Conservation (phyloP, 2,329 filamentous ascomycete genomes). For the Fusarium papillatum region DNA sequence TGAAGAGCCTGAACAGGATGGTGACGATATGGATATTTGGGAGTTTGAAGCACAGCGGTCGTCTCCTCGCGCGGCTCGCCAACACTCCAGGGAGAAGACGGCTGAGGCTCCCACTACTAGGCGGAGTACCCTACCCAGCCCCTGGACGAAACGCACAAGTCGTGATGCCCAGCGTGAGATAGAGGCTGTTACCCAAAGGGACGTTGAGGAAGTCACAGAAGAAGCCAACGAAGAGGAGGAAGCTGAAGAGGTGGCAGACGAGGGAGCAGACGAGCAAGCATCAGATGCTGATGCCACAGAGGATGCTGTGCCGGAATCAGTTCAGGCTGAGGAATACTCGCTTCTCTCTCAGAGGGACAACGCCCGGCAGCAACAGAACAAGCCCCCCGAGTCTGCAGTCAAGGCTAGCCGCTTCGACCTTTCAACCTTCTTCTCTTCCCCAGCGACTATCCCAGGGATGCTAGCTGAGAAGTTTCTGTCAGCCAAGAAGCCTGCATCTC, state of each 20-base stretch:
- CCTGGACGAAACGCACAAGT: conserved; percentile 51
- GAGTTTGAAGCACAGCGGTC: conserved; percentile 67
- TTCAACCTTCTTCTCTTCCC: conserved; percentile 70
- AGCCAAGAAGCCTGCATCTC: conserved; percentile 34
- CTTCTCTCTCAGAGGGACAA: conserved; percentile 52
- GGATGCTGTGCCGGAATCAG: conserved; percentile 26
- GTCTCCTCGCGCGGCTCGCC: conserved; percentile 50
- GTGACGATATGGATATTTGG: conserved; percentile 68
- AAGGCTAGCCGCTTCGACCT: conserved; percentile 60
- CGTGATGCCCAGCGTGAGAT: conserved; percentile 38
- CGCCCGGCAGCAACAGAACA: conserved; percentile 18
- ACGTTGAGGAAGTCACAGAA: neutral
- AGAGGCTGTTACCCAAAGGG: neutral
- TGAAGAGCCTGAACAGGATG: conserved; percentile 38
- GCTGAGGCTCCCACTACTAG: conserved; percentile 35
- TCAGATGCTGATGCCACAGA: conserved; percentile 26
- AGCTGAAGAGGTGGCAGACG: conserved; percentile 5
- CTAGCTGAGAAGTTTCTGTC: conserved; percentile 49
- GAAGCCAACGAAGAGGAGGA: conserved; percentile 9
- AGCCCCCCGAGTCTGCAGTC: conserved; percentile 37
- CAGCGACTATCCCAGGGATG: conserved; percentile 55
- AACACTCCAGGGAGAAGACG: conserved; percentile 46
- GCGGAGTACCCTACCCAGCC: conserved; percentile 50
- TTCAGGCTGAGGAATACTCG: conserved; percentile 58
- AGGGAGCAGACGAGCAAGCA: conserved; percentile 10